Base-by-base conservation (phyloP, 495 filamentous ascomycete species). In the Lophiostoma macrostomum region DNA sequence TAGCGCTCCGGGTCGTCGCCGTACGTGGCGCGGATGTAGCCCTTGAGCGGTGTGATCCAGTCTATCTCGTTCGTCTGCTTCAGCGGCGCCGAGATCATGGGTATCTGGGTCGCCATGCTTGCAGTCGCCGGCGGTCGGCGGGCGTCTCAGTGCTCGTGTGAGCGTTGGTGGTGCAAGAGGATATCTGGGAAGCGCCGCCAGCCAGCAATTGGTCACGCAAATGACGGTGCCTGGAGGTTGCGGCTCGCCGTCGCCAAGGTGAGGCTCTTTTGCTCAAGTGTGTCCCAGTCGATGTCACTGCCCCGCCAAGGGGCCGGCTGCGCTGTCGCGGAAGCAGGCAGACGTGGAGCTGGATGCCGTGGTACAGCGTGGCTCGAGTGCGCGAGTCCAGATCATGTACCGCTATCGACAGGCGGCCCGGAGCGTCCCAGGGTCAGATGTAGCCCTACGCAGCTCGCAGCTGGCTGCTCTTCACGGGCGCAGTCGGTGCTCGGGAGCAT, bases 21-120 rank as follows among this genome's bases (percentile, higher is more conserved):
- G 72, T 98, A 96, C 10, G 86, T 91, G 66, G 88, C 78, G 59
- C 88, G 81, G 53, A 98, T 96, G 74, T 97, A 96, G 48, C 77
- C 76, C 78, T 96, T 97, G 61, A 98, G 80, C 48, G 93, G 94
- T 23, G 80, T 77, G 56, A 96, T 80, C 94, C 94, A 98, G 79
- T 98, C 93, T 67, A 97, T 95, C 76, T 98, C 93, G 76, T 91
- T 96, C 56, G 93, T 98, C 69, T 93, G 91, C 85, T 98, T 96
- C 66, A 95, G 75, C 67, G 90, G 90, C 77, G 81, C 83, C 58
- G 87, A 90, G 50, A 96, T 82, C 90, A 96, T 96, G 38, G 90
- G 88, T 66, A 88, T 80, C 73, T 90, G 83, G 70, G 79, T 76
- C 83, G 86, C 86, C 68, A 67, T 80, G 70, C 58, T 56, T 37